phyloP scores from a whole-genome alignment of 257 asterid genomes.

The Paraleonurus japonicus region DNA sequence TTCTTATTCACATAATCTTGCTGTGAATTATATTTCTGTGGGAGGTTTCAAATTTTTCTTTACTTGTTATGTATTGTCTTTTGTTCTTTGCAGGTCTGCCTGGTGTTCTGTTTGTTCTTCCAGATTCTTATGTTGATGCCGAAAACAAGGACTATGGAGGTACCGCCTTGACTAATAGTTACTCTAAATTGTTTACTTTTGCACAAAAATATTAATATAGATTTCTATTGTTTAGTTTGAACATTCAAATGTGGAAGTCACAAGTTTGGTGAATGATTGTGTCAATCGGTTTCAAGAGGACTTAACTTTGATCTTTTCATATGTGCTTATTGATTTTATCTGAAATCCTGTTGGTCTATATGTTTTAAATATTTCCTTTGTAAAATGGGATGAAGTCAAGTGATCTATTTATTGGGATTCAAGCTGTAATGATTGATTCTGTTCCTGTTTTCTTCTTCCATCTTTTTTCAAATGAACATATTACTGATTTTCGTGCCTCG shows the following conservation, averaged over 20 bases:
- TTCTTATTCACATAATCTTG: background rate
- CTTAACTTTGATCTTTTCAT: background rate
- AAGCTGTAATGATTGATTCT: background rate
- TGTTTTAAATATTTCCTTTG: background rate
- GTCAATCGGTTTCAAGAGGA: background rate
- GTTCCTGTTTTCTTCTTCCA: background rate
- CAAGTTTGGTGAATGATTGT: background rate
- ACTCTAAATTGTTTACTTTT: background rate
- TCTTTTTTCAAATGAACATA: background rate
- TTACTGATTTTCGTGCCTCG: background rate
- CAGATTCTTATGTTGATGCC: slow-evolving; percentile 97
- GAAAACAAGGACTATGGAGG: slow-evolving; percentile 99
- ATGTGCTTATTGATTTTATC: background rate
- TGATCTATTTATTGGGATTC: background rate
- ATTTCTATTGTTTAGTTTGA: background rate
- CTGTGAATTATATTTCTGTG: background rate
- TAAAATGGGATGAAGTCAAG: background rate
- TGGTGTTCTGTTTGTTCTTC: slow-evolving; percentile 93
- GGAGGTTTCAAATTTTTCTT: too few species aligned
- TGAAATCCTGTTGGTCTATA: background rate
- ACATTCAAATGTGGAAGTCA: background rate
- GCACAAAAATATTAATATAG: background rate
- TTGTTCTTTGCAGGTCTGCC: slow-evolving; percentile 61
- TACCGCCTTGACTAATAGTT: slow-evolving; percentile 19
- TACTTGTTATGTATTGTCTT: background rate